Percentiles rank a stretch among this genome's conserved stretches.
phyloP scores from a whole-genome alignment of 441 rosid species.

The Populus hybrid region DNA sequence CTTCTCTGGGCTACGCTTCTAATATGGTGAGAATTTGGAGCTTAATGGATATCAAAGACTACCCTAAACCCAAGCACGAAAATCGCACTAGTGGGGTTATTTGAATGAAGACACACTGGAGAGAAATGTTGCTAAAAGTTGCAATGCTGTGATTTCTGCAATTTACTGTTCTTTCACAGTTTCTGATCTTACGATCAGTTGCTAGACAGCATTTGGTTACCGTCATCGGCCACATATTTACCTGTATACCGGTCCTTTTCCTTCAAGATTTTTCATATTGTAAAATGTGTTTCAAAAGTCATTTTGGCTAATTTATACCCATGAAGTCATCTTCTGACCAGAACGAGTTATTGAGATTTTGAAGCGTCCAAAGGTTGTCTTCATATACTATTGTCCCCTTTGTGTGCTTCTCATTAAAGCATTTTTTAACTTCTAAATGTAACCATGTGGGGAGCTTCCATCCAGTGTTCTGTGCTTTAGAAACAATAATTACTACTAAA shows the following conservation, averaged over 20 bases:
- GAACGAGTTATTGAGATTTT: background rate
- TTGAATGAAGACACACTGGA: slow-evolving; percentile 14
- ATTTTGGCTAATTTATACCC: background rate
- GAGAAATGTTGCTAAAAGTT: background rate
- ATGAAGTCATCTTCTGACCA: background rate
- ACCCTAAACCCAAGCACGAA: too few species aligned
- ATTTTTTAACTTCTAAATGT: background rate
- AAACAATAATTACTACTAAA: background rate
- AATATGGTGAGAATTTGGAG: slow-evolving; percentile 11
- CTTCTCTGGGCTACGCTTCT: slow-evolving; percentile 3
- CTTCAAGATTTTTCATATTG: slow-evolving; percentile 1
- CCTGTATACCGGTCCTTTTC: slow-evolving; percentile 10
- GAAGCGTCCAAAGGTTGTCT: background rate
- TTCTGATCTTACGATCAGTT: slow-evolving; percentile 19
- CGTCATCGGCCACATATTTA: background rate
- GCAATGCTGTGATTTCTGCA: slow-evolving; percentile 8
- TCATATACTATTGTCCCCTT: background rate
- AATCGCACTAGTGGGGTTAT: slow-evolving; percentile 15
- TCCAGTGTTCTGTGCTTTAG: background rate
- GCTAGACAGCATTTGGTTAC: slow-evolving; percentile 8
- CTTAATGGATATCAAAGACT: background rate
- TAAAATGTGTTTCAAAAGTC: background rate
- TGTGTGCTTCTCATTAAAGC: background rate
- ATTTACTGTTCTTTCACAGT: background rate
- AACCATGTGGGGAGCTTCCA: background rate